Evolutionary conservation across 257 asterid genomes (phyloP), one percentile per base, ranked within the genome.

Genomic region (Nicotiana tomentosiformis): DNA sequence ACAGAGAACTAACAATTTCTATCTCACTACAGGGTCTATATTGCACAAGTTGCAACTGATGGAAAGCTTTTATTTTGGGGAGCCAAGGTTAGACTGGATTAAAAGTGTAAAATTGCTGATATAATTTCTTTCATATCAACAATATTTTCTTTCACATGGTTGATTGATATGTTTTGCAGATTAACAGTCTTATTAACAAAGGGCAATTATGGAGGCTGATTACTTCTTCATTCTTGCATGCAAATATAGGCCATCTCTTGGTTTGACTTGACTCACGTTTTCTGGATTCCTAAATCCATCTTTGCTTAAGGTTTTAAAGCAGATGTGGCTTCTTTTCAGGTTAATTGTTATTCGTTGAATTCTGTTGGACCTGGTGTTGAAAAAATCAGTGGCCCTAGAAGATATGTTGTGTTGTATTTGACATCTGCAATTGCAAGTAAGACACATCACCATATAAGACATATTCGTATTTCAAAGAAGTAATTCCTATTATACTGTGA

Each of bases 131-230:
- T 68, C 51, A 56, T 66, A 66, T 32, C 23, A 32, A 66, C 78
- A 72, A 17, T 81, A 33, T 49, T 23, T 23, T 23, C 26, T 23
- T 23, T 70, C 57, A n/a, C 32, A 82, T 62, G 15, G 57, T 51
- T 49, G n/a, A 32, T 39, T 39, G 56, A 78, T 67, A 78, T 88
- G 72, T 77, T 17, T 57, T 85, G 90, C 92, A 95, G 99, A 86
- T 95, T 81, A 95, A 95, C 86, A 88, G 97, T 83, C 93, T 93
- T 58, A 93, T 95, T 82, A 88, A 91, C 81, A 62, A 91, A 91
- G 99, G 99, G 82, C 93, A 95, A 88, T 68, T 91, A 80, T 94
- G 99, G 97, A 93, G 99, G 91, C 95, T 95, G 49, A 91, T 84
- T 65, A 94, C 97, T 67, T 91, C 97, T 51, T 82, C 98, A 79